Percentiles rank a stretch among this genome's conserved stretches.
phyloP scores from a whole-genome alignment of 768 basidiomycete species.

The Suillus paluster region DNA sequence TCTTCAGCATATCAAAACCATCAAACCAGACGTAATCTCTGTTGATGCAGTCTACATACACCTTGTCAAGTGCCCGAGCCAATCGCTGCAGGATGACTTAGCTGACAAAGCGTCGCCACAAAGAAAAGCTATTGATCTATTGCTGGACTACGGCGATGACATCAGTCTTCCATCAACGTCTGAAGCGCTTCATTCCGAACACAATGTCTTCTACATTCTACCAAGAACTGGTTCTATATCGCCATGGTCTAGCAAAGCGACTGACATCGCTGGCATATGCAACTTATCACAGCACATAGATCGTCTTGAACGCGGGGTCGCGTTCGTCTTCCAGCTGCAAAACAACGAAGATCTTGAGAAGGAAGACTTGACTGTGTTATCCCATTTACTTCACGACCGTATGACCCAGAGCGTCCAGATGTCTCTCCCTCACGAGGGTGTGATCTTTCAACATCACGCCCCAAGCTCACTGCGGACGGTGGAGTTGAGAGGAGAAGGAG shows the following conservation, averaged over 20 bases:
- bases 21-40: slow-evolving; percentile 56
- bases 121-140: slow-evolving; percentile 61
- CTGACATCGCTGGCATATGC: slow-evolving; percentile 91
- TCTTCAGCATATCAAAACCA: slow-evolving; percentile 59
- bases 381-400: slow-evolving; percentile 85
- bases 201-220: slow-evolving; percentile 68
- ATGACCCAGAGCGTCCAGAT: slow-evolving; percentile 89
- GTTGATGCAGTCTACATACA: slow-evolving; percentile 89
- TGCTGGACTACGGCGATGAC: slow-evolving; percentile 88
- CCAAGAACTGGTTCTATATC: slow-evolving; percentile 92
- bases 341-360: slow-evolving; percentile 46
- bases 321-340: slow-evolving; percentile 62
- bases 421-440: slow-evolving; percentile 57
- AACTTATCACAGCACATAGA: slow-evolving; percentile 73
- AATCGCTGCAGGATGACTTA: slow-evolving; percentile 52
- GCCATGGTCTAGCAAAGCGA: slow-evolving; percentile 99
- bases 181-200: slow-evolving; percentile 32
- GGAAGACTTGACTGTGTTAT: slow-evolving; percentile 55
- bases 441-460: slow-evolving; percentile 61
- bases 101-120: slow-evolving; percentile 45
- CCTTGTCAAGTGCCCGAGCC: slow-evolving; percentile 68
- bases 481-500: slow-evolving; percentile 50
- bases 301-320: slow-evolving; percentile 85
- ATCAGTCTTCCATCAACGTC: slow-evolving; percentile 51
- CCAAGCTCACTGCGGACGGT: slow-evolving; percentile 76